phyloP scores from a whole-genome alignment of 805 yeast species.

The Millerozyma miso region DNA sequence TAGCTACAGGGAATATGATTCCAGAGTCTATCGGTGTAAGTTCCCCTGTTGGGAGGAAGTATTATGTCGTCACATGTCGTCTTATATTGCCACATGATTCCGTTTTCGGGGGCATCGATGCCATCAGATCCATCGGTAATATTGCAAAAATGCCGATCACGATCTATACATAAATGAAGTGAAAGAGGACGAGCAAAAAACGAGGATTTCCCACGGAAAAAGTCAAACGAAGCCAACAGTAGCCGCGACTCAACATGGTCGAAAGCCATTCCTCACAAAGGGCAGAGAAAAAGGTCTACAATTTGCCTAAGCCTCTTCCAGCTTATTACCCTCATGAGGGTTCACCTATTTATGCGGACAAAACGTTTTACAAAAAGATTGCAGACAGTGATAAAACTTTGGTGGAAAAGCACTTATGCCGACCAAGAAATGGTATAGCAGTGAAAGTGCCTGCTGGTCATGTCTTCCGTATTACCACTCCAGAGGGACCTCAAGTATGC shows the following conservation, averaged over 20 bases:
- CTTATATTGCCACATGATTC: too few relatives aligned
- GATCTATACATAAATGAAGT: too few relatives aligned
- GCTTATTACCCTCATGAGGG: slow-evolving; percentile 57
- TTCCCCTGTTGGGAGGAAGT: too few relatives aligned
- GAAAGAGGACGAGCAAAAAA: too few relatives aligned
- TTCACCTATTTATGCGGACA: slow-evolving; percentile 49
- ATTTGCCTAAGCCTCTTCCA: slow-evolving; percentile 43
- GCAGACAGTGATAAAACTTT: slow-evolving; percentile 42
- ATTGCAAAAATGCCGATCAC: neutral
- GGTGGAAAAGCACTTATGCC: slow-evolving; percentile 39
- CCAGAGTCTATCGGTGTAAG: too few relatives aligned
- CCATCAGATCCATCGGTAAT: too few relatives aligned
- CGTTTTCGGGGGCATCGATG: too few relatives aligned
- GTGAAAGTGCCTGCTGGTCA: slow-evolving; percentile 60
- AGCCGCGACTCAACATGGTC: too few relatives aligned
- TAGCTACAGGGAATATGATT: too few relatives aligned
- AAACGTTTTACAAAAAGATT: slow-evolving; percentile 42
- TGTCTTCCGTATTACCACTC: slow-evolving; percentile 56
- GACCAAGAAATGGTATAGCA: slow-evolving; percentile 57
- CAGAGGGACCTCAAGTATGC: slow-evolving; percentile 70
- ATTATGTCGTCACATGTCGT: too few relatives aligned
- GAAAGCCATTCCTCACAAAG: slow-evolving; percentile 24
- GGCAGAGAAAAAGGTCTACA: slow-evolving; percentile 29
- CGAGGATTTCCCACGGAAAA: too few relatives aligned
- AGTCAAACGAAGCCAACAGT: too few relatives aligned